phyloP scores from a whole-genome alignment of 805 yeast genomes.

The Metschnikowia dekortorum region DNA sequence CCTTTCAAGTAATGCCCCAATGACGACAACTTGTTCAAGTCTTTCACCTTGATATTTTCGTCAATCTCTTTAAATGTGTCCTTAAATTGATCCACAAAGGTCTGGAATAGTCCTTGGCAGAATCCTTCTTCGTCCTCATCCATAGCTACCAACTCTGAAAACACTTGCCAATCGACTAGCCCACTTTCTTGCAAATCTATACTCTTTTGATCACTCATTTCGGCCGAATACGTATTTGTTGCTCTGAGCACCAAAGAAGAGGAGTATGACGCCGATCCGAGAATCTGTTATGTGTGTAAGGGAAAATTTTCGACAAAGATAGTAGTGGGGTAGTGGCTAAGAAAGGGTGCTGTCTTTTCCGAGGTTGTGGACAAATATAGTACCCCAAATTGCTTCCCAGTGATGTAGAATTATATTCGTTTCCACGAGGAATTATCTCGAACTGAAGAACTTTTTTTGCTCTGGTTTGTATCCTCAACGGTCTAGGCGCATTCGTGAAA shows the following conservation, averaged over 20 bases:
- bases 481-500: slow-evolving; percentile 6
- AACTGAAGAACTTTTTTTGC: slow-evolving; percentile 2
- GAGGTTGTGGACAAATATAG: not conserved
- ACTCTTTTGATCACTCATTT: slow-evolving; percentile 14
- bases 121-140: slow-evolving; percentile 96
- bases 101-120: slow-evolving; percentile 68
- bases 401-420: not conserved
- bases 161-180: slow-evolving; percentile 81
- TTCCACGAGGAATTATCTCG: not conserved
- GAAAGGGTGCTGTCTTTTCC: not conserved
- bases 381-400: not conserved
- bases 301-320: not conserved
- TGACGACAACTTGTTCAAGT: slow-evolving; percentile 58
- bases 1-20: slow-evolving; percentile 94
- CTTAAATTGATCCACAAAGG: slow-evolving; percentile 85
- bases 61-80: slow-evolving; percentile 75
- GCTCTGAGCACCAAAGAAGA: not conserved
- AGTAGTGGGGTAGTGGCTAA: not conserved
- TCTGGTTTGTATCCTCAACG: slow-evolving; percentile 2
- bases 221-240: not conserved
- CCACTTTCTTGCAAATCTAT: slow-evolving; percentile 47
- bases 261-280: not conserved
- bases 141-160: slow-evolving; percentile 86
- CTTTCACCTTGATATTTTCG: slow-evolving; percentile 41
- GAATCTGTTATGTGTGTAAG: not conserved